Percentiles rank a stretch among this genome's conserved stretches.
Evolutionary conservation across 139 green algal genomes (phyloP).

Genomic region (Chlorella sp.): DNA sequence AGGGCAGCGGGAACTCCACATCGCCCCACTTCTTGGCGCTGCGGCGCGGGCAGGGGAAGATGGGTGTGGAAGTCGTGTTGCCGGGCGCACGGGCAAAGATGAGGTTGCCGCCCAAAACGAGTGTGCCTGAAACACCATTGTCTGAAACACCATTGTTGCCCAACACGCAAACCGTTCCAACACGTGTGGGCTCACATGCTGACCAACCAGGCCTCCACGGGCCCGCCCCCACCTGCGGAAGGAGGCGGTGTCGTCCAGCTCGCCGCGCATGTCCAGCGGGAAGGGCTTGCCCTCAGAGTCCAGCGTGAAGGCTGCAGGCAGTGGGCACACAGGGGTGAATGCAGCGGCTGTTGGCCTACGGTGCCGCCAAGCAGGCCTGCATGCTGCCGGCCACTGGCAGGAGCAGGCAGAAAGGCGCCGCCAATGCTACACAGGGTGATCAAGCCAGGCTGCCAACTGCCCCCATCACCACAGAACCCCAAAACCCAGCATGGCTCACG

Average conservation of each 20-base stretch:
- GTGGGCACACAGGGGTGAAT: too few relatives aligned
- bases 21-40: constrained; percentile 65
- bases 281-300: constrained; percentile 64
- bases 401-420: too few relatives aligned
- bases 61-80: too few relatives aligned
- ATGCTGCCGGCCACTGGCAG: too few relatives aligned
- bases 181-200: not conserved
- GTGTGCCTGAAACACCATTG: not conserved
- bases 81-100: not conserved
- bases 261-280: constrained; percentile 77
- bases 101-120: not conserved
- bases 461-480: too few relatives aligned
- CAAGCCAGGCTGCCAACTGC: too few relatives aligned
- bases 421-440: too few relatives aligned
- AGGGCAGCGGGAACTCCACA: constrained; percentile 90
- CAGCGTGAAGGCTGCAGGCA: constrained; percentile 76
- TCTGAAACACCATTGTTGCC: not conserved
- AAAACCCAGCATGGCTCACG: constrained; percentile 28
- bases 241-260: constrained; percentile 93
- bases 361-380: too few relatives aligned
- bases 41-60: too few relatives aligned
- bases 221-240: constrained; percentile 72
- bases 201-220: too few relatives aligned
- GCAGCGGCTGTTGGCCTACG: too few relatives aligned
- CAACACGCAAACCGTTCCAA: not conserved